A percentile compares a stretch with the other conserved stretches of the same genome.
phyloP scores from a whole-genome alignment of 208 protist species.

The Acanthamoeba culbertsoni region DNA sequence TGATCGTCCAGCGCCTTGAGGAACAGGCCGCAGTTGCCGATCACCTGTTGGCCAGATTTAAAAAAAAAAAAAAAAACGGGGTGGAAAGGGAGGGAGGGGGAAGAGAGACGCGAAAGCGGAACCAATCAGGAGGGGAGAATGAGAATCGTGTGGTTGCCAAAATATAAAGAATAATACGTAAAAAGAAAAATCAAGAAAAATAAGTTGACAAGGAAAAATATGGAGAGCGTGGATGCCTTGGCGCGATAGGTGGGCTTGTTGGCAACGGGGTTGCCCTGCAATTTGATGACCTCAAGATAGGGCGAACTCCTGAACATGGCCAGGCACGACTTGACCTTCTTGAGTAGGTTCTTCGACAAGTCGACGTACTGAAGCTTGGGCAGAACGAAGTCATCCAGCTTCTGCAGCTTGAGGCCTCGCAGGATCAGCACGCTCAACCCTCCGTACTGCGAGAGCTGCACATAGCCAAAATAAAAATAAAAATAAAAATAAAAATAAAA shows the following conservation, averaged over 20 bases:
- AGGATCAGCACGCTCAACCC: background rate
- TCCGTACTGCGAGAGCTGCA: slow-evolving; percentile 8
- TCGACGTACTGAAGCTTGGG: slow-evolving; percentile 42
- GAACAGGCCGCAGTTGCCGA: background rate
- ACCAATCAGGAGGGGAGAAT: too few relatives aligned
- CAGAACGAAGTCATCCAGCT: slow-evolving; percentile 30
- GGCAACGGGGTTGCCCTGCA: slow-evolving; percentile 16
- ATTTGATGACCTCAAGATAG: background rate
- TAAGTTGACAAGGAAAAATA: background rate
- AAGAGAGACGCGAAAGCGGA: background rate
- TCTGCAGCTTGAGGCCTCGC: background rate
- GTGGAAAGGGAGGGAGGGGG: background rate
- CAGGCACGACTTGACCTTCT: slow-evolving; percentile 7
- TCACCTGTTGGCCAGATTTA: background rate
- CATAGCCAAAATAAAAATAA: too few relatives aligned
- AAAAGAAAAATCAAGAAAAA: background rate
- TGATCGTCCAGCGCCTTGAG: slow-evolving; percentile 24
- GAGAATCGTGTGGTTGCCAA: too few relatives aligned
- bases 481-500: too few relatives aligned
- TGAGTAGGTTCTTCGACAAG: background rate
- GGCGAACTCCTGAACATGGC: slow-evolving; percentile 33
- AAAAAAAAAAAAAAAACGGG: background rate
- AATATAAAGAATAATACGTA: too few relatives aligned
- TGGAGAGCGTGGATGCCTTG: background rate
- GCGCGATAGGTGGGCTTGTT: background rate